Evolutionary conservation across 306 rosid genomes (phyloP).

Genomic region (Sphenostylis stenocarpa): DNA sequence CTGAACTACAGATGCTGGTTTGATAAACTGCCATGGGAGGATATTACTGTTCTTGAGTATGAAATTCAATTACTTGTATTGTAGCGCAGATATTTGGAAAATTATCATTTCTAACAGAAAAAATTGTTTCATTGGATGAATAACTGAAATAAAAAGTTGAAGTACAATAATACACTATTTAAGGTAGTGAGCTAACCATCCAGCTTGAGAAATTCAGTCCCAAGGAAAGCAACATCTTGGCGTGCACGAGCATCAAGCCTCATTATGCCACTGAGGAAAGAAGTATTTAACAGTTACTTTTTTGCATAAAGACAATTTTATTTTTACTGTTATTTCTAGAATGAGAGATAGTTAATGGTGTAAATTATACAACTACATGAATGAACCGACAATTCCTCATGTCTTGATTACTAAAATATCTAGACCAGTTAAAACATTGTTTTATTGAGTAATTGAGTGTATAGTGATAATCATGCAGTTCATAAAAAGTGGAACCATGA

Average conservation of each 20-base stretch:
- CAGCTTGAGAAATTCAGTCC: slow-evolving; percentile 81
- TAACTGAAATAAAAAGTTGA: slow-evolving; percentile 1
- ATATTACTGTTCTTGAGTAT: not conserved
- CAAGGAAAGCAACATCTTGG: slow-evolving; percentile 87
- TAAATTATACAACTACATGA: slow-evolving; percentile 14
- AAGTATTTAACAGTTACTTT: slow-evolving; percentile 32
- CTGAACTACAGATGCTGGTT: slow-evolving; percentile 10
- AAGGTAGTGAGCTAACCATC: slow-evolving; percentile 60
- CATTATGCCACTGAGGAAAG: slow-evolving; percentile 77
- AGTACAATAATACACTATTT: slow-evolving; percentile 15
- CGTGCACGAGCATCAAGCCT: slow-evolving; percentile 87
- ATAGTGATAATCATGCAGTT: not conserved
- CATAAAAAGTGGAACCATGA: not conserved
- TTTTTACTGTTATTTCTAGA: slow-evolving; percentile 6
- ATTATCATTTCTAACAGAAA: slow-evolving; percentile 13
- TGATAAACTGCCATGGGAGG: not conserved
- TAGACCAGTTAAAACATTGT: not conserved
- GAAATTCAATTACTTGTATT: slow-evolving; percentile 19
- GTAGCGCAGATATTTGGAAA: not conserved
- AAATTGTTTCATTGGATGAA: slow-evolving; percentile 17
- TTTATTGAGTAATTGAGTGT: slow-evolving; percentile 14
- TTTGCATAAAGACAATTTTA: not conserved
- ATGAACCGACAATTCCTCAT: not conserved
- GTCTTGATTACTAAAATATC: not conserved
- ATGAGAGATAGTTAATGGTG: not conserved